Base-by-base conservation (phyloP, 257 asterid genomes). In the Nicotiana tomentosiformis region DNA sequence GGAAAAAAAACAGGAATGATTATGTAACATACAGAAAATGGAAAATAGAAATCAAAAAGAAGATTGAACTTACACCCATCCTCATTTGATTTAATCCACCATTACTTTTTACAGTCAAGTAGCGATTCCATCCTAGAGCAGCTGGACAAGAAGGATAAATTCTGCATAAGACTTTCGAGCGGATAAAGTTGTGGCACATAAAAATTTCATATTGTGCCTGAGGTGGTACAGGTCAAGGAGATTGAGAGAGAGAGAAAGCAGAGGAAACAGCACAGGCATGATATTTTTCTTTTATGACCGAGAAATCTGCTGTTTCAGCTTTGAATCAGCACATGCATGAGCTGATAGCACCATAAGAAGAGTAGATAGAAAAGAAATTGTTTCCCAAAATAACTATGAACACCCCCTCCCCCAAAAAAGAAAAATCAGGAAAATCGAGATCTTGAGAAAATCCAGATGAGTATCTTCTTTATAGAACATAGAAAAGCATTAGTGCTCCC, bases 21-120 rank as follows among this genome's bases (percentile, higher is more conserved):
- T 33, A 66, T 55, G 62, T 23, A 82, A 65, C 84, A 64, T n/a
- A 60, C 76, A 83, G 15, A 67, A 9, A 26, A 66, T 32, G 23
- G 67, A 77, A 72, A 56, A 49, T 46, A 74, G 80, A 51, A 74
- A 12, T 39, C 35, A 56, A 78, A 83, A 43, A 69, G 11, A 43
- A 62, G 35, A 39, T 78, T 37, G 35, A 35, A 85, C 92, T 89
- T 84, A 96, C 99, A 84, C 99, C 99, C 61, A 94, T 89, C 55
- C 97, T 93, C 99, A 96, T 96, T 88, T 96, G 99, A 90, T 96
- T 96, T 79, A 96, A 87, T 84, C 98, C 98, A 70, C 99, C 99
- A 83, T 96, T 96, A 89, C 98, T 84, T 82, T 88, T 91, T 78
- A 94, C 99, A 58, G 99, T 96, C 87, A 96, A 89, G 84, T 94